Percentiles rank a stretch among this genome's conserved stretches.
phyloP scores from a whole-genome alignment of 2,329 filamentous ascomycete species.

The Helotiales sp. region DNA sequence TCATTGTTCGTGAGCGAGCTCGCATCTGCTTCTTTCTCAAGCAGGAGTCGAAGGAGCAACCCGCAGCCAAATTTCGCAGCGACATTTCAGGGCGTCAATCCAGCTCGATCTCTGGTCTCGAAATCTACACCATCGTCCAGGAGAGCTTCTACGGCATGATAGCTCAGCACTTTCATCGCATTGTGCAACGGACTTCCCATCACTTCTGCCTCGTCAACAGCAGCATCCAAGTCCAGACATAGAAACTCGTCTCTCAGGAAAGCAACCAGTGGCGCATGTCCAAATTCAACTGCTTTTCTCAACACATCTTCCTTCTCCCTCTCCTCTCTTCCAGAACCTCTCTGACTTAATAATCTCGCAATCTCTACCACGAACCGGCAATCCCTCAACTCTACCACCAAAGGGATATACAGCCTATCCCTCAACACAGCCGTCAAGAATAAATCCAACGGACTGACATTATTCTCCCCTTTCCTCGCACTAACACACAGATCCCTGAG shows the following conservation, averaged over 20 bases:
- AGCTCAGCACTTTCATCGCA: neutral
- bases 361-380: neutral
- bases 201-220: neutral
- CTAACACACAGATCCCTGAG: neutral
- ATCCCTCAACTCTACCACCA: neutral
- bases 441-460: neutral
- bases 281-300: neutral
- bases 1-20: neutral
- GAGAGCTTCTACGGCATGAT: neutral
- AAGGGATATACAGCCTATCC: neutral
- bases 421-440: neutral
- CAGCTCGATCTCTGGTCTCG: neutral
- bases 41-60: neutral
- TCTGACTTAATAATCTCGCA: neutral
- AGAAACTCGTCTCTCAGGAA: neutral
- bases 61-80: neutral
- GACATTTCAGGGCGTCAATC: neutral
- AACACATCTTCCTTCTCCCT: neutral
- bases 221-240: neutral
- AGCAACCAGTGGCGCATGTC: neutral
- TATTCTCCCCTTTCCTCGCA: neutral
- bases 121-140: neutral
- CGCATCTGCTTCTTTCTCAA: neutral
- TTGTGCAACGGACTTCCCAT: neutral
- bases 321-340: neutral